A percentile compares a stretch with the other conserved stretches of the same genome.
These are phyloP conservation scores for Heliosperma pusillum DNA, from an alignment of 148 eudicot genomes.

Conservation along the genomic window DNA sequence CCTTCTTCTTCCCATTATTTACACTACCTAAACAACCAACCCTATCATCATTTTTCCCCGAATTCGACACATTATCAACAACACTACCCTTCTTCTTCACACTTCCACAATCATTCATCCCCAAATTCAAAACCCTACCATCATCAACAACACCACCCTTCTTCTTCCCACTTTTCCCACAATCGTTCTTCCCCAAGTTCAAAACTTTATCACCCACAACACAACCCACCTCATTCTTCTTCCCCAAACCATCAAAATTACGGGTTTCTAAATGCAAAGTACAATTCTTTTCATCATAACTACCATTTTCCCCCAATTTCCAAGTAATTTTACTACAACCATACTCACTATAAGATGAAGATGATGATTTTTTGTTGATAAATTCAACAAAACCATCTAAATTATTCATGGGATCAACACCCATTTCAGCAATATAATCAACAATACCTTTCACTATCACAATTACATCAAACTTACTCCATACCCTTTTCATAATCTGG, in stretches of 20 bases:
- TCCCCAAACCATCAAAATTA: background rate
- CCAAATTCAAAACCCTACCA: background rate
- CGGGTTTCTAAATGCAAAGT: background rate
- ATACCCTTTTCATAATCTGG: background rate
- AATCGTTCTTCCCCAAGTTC: background rate
- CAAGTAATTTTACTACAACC: background rate
- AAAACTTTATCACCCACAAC: background rate
- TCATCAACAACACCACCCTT: too few species aligned
- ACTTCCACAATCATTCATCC: background rate
- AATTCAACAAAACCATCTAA: background rate
- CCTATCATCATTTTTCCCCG: too few species aligned
- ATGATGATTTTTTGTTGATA: background rate
- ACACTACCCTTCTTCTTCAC: too few species aligned
- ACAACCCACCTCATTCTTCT: background rate
- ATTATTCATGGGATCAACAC: background rate
- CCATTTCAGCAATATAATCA: background rate
- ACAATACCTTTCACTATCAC: background rate
- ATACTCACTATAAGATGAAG: background rate
- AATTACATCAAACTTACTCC: background rate
- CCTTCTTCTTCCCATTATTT: too few species aligned
- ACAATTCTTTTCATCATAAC: background rate
- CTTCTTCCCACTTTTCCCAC: background rate
- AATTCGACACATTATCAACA: too few species aligned
- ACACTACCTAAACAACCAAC: too few species aligned
- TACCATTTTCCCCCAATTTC: background rate